These are phyloP conservation scores for Didymella pomorum DNA, from an alignment of 2,329 filamentous ascomycete genomes.

Conservation along the genomic window DNA sequence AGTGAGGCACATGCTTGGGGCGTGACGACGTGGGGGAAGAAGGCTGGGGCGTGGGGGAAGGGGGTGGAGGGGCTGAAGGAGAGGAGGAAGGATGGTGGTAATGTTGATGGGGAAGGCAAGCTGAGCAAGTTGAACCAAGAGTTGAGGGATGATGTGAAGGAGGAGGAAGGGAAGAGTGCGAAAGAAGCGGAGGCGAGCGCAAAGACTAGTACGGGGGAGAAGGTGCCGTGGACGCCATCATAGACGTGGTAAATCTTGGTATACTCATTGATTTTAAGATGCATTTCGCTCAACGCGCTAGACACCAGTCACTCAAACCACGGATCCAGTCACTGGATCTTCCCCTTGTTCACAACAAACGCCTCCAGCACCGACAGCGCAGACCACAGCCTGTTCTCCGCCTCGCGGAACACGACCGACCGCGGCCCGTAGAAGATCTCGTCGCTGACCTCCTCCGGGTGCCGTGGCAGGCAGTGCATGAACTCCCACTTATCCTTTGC, in stretches of 20 bases:
- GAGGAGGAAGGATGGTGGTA: slow-evolving; percentile 51
- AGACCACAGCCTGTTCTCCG: slow-evolving; percentile 92
- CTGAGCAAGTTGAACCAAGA: not conserved
- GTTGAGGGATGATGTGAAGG: not conserved
- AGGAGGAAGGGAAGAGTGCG: not conserved
- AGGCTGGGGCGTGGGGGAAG: slow-evolving; percentile 61
- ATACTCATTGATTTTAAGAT: not conserved
- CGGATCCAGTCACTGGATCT: slow-evolving; percentile 61
- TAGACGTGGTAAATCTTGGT: not conserved
- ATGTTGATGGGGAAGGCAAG: slow-evolving; percentile 32
- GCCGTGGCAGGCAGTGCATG: slow-evolving; percentile 96
- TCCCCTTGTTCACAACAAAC: slow-evolving; percentile 94
- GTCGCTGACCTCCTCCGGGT: slow-evolving; percentile 91
- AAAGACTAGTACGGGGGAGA: slow-evolving; percentile 2
- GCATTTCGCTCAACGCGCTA: not conserved
- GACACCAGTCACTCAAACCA: slow-evolving; percentile 31
- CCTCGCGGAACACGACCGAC: slow-evolving; percentile 91
- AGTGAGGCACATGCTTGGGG: slow-evolving; percentile 63
- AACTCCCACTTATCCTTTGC: slow-evolving; percentile 94
- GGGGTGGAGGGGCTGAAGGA: slow-evolving; percentile 58
- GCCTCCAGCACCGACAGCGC: slow-evolving; percentile 84
- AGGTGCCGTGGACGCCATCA: slow-evolving; percentile 8
- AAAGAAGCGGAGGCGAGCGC: not conserved
- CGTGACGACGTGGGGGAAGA: slow-evolving; percentile 61
- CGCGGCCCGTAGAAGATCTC: slow-evolving; percentile 90